Percentiles rank a stretch among this genome's conserved stretches.
Conservation (phyloP, 2,329 filamentous ascomycete species). For the Aspergillus novoparasiticus region DNA sequence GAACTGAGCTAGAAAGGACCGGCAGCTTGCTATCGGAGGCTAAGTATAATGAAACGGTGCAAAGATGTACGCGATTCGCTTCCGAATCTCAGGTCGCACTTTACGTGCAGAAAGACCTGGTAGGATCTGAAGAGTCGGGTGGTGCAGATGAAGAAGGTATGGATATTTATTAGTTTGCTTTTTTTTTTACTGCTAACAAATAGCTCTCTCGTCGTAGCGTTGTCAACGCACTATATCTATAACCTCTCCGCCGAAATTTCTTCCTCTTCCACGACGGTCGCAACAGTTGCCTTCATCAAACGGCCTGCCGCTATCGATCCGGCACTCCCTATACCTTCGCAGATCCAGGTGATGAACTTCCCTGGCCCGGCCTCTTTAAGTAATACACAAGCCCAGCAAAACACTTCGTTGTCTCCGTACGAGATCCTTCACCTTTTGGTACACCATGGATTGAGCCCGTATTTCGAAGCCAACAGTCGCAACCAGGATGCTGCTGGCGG, state of each 20-base stretch:
- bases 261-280: constrained; percentile 72
- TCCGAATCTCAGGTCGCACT: constrained; percentile 83
- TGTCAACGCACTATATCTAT: constrained; percentile 65
- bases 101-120: constrained; percentile 81
- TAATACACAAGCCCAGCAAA: constrained; percentile 68
- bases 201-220: constrained; percentile 22
- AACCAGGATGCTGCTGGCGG: constrained; percentile 69
- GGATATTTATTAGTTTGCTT: constrained; percentile 14
- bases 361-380: constrained; percentile 76
- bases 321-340: constrained; percentile 75
- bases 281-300: constrained; percentile 88
- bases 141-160: constrained; percentile 45
- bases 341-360: constrained; percentile 91
- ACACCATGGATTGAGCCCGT: constrained; percentile 87
- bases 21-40: constrained; percentile 80
- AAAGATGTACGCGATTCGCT: constrained; percentile 86
- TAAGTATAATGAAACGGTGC: constrained; percentile 75
- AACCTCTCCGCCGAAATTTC: constrained; percentile 80
- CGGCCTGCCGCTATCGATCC: constrained; percentile 85
- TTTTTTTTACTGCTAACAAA: background rate
- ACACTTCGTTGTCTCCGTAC: constrained; percentile 76
- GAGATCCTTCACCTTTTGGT: constrained; percentile 91
- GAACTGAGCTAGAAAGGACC: constrained; percentile 74
- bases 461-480: constrained; percentile 96
- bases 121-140: constrained; percentile 55